A percentile compares a stretch with the other conserved stretches of the same genome.
These are phyloP conservation scores for Kandelia obovata DNA, from an alignment of 345 rosid genomes.

Conservation along the genomic window DNA sequence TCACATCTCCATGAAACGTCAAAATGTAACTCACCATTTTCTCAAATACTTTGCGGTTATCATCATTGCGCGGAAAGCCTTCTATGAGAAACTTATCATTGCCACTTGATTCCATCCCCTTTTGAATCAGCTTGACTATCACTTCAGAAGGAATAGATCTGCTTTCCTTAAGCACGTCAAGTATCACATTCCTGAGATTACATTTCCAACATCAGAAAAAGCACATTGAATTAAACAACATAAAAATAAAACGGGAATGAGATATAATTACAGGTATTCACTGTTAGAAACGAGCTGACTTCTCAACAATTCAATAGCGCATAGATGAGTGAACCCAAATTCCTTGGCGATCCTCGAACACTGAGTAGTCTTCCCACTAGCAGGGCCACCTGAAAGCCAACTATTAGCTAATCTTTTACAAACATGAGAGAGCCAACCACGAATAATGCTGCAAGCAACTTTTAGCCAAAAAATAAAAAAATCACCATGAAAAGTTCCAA, in stretches of 20 bases:
- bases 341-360: neutral
- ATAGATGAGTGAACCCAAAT: neutral
- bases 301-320: neutral
- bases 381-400: neutral
- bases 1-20: too few relatives aligned
- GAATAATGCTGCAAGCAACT: neutral
- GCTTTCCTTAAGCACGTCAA: neutral
- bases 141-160: neutral
- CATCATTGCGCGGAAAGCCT: neutral
- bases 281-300: neutral
- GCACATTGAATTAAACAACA: neutral
- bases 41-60: neutral
- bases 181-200: neutral
- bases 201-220: neutral
- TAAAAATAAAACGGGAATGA: neutral
- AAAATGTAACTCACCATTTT: neutral
- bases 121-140: neutral
- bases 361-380: neutral
- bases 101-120: conserved; percentile 6
- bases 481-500: too few relatives aligned
- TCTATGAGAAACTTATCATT: conserved; percentile 1
- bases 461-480: neutral
- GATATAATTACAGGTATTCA: neutral
- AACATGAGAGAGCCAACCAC: neutral
- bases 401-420: neutral